A percentile compares a stretch with the other conserved stretches of the same genome.
phyloP scores from a whole-genome alignment of 441 rosid species.

The Euphorbia celastroides region DNA sequence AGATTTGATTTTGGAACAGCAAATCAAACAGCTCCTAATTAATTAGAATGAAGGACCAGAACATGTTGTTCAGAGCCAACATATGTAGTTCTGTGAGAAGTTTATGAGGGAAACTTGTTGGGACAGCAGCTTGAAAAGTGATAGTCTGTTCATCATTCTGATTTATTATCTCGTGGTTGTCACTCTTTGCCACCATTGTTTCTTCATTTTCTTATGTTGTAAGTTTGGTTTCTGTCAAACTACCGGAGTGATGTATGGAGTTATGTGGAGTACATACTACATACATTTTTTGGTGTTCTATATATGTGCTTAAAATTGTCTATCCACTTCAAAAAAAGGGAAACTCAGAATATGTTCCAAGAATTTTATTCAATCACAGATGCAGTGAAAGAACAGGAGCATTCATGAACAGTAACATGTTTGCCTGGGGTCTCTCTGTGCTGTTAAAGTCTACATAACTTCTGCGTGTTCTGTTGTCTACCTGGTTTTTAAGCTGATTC shows the following conservation, averaged over 20 bases:
- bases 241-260: background rate
- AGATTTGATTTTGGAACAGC: too few species aligned
- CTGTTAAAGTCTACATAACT: background rate
- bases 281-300: background rate
- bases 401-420: background rate
- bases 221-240: background rate
- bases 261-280: background rate
- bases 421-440: background rate
- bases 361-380: background rate
- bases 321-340: background rate
- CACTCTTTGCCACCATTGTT: background rate
- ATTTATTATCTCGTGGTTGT: background rate
- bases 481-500: background rate
- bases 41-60: too few species aligned
- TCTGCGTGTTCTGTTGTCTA: background rate
- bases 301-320: background rate
- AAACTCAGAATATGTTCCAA: background rate
- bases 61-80: too few species aligned
- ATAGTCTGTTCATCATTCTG: background rate
- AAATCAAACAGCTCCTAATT: too few species aligned
- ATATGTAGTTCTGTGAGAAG: too few species aligned
- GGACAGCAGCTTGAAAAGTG: background rate
- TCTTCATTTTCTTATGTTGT: background rate
- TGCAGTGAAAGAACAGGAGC: background rate
- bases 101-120: too few species aligned